Conservation (phyloP, 2,329 filamentous ascomycete genomes). For the Metarhizium rileyi region DNA sequence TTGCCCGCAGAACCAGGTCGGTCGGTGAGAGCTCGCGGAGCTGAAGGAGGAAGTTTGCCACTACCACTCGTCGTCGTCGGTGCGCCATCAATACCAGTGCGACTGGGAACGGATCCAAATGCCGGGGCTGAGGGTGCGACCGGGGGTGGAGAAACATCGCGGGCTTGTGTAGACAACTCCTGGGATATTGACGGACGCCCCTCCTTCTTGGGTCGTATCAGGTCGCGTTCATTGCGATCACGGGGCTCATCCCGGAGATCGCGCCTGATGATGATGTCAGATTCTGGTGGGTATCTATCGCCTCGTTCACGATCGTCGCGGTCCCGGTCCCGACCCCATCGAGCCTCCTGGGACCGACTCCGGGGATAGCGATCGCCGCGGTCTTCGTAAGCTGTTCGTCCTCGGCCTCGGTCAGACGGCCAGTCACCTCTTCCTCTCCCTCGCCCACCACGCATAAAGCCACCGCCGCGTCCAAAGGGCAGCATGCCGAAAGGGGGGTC, state of each 20-base stretch:
- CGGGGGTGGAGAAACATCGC: constrained; percentile 48
- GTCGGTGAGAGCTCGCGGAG: constrained; percentile 42
- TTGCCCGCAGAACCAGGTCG: constrained; percentile 35
- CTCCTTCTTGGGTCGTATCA: constrained; percentile 41
- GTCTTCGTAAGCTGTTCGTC: constrained; percentile 50
- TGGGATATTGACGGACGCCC: constrained; percentile 35
- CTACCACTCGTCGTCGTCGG: constrained; percentile 17
- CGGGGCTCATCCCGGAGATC: constrained; percentile 36
- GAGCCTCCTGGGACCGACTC: constrained; percentile 56
- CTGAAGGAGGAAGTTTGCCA: constrained; percentile 43
- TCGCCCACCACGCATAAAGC: constrained; percentile 44
- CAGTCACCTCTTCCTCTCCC: constrained; percentile 34
- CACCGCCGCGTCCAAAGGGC: constrained; percentile 44
- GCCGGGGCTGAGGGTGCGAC: constrained; percentile 48
- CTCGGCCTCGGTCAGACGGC: constrained; percentile 39
- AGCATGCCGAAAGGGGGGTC: constrained; percentile 50
- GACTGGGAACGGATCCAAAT: constrained; percentile 45
- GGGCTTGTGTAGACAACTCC: constrained; percentile 35
- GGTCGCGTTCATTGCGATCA: constrained; percentile 35
- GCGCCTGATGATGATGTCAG: constrained; percentile 24
- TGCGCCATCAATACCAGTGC: constrained; percentile 25
- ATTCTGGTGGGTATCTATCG: constrained; percentile 31
- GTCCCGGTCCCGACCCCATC: constrained; percentile 46
- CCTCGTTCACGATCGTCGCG: constrained; percentile 44
- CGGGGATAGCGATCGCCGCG: constrained; percentile 51